Evolutionary conservation across 2,329 filamentous ascomycete genomes (phyloP), one percentile per base, ranked within the genome.

Genomic region (Nemania diffusa): DNA sequence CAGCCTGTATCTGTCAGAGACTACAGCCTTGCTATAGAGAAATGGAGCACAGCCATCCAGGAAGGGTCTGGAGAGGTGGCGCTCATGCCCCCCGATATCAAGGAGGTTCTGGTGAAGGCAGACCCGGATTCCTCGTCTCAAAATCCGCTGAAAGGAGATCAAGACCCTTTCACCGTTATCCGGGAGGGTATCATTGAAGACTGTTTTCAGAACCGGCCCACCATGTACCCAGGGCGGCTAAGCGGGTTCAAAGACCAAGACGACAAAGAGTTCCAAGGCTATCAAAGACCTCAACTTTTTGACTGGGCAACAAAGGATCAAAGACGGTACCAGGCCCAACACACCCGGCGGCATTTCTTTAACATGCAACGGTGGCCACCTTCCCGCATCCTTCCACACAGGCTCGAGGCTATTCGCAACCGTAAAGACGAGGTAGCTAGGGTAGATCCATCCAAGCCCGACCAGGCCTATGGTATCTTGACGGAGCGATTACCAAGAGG

Each of bases 341-440:
- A 74, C 59, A 75, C 72, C 17, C 73, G 77, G 58, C 73, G 70
- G 52, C 69, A 72, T 5, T 86, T 79, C 73, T 87, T 84, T 76
- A 74, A 77, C 68, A 74, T 87, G 51, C 78, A 82, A 71, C 80
- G 83, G 44, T 87, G 85, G 84, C 84, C 84, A 40, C 50, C 81
- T 22, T 71, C 80, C 27, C 72, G 82, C 59, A 81, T 84, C 69
- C 74, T 67, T 6, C 57, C 73, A 26, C 70, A 73, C 24, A 74
- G 69, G n/a, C 76, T 77, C 57, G 64, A 72, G 13, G 57, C 69
- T 20, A 79, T 83, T 62, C 53, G 22, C 1, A 56, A 52, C 3
- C 77, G 79, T n/a, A 63, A 57, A 42, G 74, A 79, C 65, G 69
- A 80, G 53, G 71, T 77, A 46, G 32, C 61, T 15, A 71, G 61